phyloP scores from a whole-genome alignment of 768 basidiomycete species.

The Tubosaeta brunneosetosa region DNA sequence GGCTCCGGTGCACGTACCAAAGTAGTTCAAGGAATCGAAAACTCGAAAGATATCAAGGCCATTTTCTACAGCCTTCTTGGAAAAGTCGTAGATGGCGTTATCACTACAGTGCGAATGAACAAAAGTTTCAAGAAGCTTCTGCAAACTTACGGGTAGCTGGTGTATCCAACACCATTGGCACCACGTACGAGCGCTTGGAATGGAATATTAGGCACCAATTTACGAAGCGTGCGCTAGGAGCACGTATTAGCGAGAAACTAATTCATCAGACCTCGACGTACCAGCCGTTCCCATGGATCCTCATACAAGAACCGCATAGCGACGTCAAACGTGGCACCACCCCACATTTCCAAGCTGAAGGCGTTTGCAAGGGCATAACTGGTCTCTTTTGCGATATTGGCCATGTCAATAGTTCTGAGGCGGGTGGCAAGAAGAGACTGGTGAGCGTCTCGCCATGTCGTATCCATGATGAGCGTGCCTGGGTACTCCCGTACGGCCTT shows the following conservation, averaged over 20 bases:
- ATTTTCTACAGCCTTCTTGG: slow-evolving; percentile 99
- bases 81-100: slow-evolving; percentile 99
- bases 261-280: slow-evolving; percentile 33
- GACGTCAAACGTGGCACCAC: slow-evolving; percentile 97
- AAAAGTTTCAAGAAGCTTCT: not conserved
- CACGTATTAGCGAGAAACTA: slow-evolving; percentile 8
- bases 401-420: slow-evolving; percentile 93
- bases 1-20: slow-evolving; percentile 52
- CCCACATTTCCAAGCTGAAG: slow-evolving; percentile 98
- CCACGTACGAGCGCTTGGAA: slow-evolving; percentile 98
- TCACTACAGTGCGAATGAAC: slow-evolving; percentile 48
- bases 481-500: slow-evolving; percentile 96
- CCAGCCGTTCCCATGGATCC: slow-evolving; percentile 98
- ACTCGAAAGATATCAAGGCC: slow-evolving; percentile 99
- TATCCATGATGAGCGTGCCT: slow-evolving; percentile 95
- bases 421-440: slow-evolving; percentile 97
- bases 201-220: slow-evolving; percentile 97
- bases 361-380: slow-evolving; percentile 93
- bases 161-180: slow-evolving; percentile 98
- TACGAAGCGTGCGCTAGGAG: slow-evolving; percentile 77
- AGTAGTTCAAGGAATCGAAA: slow-evolving; percentile 98
- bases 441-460: slow-evolving; percentile 99
- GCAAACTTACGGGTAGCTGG: slow-evolving; percentile 83
- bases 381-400: slow-evolving; percentile 97
- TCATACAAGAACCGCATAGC: slow-evolving; percentile 99